Evolutionary conservation across 495 filamentous ascomycete genomes (phyloP).

Genomic region (Hyaloscypha bicolor): DNA sequence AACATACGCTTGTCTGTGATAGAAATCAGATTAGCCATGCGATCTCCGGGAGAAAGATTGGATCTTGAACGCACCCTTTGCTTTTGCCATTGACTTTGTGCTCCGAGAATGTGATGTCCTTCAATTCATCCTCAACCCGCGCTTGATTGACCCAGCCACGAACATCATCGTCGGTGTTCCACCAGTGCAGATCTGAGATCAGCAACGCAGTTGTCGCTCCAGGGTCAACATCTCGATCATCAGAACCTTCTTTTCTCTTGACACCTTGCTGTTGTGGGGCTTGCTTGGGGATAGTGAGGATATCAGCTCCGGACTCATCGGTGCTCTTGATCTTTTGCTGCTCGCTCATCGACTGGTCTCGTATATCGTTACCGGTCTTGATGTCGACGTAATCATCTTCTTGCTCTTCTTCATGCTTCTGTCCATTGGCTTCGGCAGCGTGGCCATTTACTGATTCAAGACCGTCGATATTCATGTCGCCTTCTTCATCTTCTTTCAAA

Average conservation of each 20-base stretch:
- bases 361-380: conserved; percentile 42
- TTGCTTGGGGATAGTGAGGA: conserved; percentile 47
- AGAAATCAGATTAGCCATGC: conserved; percentile 13
- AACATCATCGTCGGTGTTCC: conserved; percentile 94
- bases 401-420: conserved; percentile 37
- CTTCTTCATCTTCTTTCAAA: conserved; percentile 40
- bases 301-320: conserved; percentile 43
- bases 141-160: conserved; percentile 83
- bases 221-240: conserved; percentile 78
- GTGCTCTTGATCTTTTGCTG: conserved; percentile 53
- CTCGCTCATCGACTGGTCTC: conserved; percentile 36
- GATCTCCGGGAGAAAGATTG: neutral
- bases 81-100: conserved; percentile 99
- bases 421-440: conserved; percentile 42
- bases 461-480: conserved; percentile 51
- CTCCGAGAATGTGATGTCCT: conserved; percentile 93
- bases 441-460: conserved; percentile 42
- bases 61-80: conserved; percentile 71
- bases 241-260: conserved; percentile 74
- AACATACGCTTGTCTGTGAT: conserved; percentile 80
- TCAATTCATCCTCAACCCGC: conserved; percentile 77
- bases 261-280: conserved; percentile 65
- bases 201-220: conserved; percentile 81
- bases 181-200: conserved; percentile 91
- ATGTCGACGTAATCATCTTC: conserved; percentile 46